These are phyloP conservation scores for Stropharia rugosoannulata DNA, from an alignment of 768 basidiomycete genomes.

Conservation along the genomic window DNA sequence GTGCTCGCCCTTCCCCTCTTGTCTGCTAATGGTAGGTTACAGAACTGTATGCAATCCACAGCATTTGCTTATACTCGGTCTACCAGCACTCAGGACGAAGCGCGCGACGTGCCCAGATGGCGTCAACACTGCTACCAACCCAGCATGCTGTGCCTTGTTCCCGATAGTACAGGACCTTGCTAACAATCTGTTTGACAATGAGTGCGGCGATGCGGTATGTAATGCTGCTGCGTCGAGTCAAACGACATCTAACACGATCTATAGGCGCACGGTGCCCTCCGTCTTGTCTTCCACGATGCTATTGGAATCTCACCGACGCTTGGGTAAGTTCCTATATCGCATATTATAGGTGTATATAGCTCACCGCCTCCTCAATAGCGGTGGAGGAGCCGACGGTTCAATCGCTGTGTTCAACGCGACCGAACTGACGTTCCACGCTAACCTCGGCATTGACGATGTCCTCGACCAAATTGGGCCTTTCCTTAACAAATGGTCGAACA, in stretches of 20 bases:
- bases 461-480: constrained; percentile 33
- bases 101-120: not conserved
- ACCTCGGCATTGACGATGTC: constrained; percentile 42
- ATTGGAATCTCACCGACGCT: not conserved
- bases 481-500: constrained; percentile 28
- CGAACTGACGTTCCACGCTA: constrained; percentile 43
- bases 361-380: constrained; percentile 18
- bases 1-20: constrained; percentile 2
- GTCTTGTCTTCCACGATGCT: not conserved
- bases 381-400: constrained; percentile 50
- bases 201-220: not conserved
- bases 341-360: not conserved
- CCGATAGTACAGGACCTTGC: not conserved
- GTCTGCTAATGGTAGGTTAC: not conserved
- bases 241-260: not conserved
- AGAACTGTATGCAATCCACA: not conserved
- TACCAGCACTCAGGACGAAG: not conserved
- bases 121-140: not conserved
- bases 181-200: not conserved
- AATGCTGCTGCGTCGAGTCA: not conserved
- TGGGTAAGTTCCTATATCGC: not conserved
- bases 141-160: not conserved
- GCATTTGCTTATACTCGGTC: not conserved
- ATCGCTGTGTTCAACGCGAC: constrained; percentile 43
- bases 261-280: constrained; percentile 3